Evolutionary conservation across 139 green algal species (phyloP), one percentile per base, ranked within the genome.

Genomic region (Chlamydomonas sp.): DNA sequence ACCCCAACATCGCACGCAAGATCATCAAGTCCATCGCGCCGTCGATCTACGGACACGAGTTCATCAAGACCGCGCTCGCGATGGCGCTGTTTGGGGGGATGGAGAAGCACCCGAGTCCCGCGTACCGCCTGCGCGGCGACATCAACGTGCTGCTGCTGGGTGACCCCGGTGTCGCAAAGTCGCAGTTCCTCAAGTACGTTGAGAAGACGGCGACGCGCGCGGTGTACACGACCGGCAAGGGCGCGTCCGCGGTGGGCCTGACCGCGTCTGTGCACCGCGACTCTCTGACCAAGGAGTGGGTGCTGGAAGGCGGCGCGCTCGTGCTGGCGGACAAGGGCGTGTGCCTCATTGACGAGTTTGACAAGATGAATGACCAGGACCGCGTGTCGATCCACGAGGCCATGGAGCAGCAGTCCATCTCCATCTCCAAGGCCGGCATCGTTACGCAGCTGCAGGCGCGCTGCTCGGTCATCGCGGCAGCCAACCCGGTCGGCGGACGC

Each of bases 311-410:
- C 26, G 95, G 95, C 3, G 95, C 95, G 30, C 85, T 99, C 61
- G 95, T 99, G 76, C 81, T 99, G 70, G 95, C 94, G 2, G 95
- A 99, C 85, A 83, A 88, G 64, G 92, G 95, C n/a, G 78, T 96
- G 38, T 99, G 95, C 86, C 78, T 99, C 1, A 99, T 99, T 72
- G 95, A 99, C 75, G 95, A 99, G 90, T 99, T 99, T 78, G 95
- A 99, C 88, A 99, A 98, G 85, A 99, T 99, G 95, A 99, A 98
- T 74, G 95, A 99, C 73, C 92, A 98, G 79, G 82, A 94, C 78
- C 77, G 89, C 0, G 89, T 95, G 64, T 91, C 85, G 67, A 87
- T 87, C 58, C 81, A 87, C 69, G 81, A 87, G 85, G 95, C 95
- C 33, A 99, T 99, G 95, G 95, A 99, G 87, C 95, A 99, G 89